Base-by-base conservation (phyloP, 257 asterid species). In the Nicotiana tabacum region DNA sequence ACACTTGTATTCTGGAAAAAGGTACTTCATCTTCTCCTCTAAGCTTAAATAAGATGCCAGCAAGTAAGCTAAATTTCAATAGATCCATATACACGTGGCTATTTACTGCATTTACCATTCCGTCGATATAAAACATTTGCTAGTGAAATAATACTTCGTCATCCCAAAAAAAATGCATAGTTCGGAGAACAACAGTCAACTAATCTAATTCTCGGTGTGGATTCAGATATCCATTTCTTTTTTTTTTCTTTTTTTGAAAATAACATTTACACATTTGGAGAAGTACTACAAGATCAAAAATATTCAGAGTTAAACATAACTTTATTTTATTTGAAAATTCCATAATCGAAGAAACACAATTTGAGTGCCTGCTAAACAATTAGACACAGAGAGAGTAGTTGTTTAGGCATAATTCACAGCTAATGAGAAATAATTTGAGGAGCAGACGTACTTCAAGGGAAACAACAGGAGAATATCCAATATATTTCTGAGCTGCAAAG, bases 401-500 rank as follows among this genome's bases (percentile, higher is more conserved):
- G 62, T 48, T 48, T 48, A 74, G 80, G 37, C 80, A 74, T 35
- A 24, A 37, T 48, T 74, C 51, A 27, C 64, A 27, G 80, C 62
- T 74, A 21, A 15, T 74, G 43, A 51, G 51, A 48, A 48, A 15
- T 74, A 27, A 53, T 10, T 53, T 12, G 57, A 51, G 64, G 43
- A 74, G 17, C 37, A 77, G 43, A 81, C 91, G 80, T 86, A 95
- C 98, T 89, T 92, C 90, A 82, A 89, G 57, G 53, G 97, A 85
- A 84, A 93, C 92, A 86, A 95, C 62, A 74, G 98, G 97, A 21
- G 93, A 89, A 86, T 95, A 95, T 53, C 91, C 88, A 84, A 95
- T 88, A 83, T 89, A 89, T 46, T 89, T 89, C 88, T 88, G 89
- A 84, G 98, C 97, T 32, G 94, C 92, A 37, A 92, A 88, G 90